Evolutionary conservation across 23 red algal species (phyloP).

Genomic region (Agarophyton chilense): DNA sequence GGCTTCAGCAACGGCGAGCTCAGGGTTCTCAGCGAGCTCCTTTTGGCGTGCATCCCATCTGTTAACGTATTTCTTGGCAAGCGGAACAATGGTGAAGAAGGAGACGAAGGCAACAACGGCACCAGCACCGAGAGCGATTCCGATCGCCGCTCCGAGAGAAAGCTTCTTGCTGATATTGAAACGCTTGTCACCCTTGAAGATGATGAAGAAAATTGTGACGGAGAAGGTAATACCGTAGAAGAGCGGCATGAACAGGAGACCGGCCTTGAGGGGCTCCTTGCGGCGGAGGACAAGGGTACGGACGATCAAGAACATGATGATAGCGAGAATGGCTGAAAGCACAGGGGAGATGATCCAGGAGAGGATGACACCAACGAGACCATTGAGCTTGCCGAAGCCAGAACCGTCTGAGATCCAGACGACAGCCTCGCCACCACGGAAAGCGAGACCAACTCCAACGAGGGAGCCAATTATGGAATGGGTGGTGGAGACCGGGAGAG

Average conservation of each 20-base stretch:
- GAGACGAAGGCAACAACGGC: slow-evolving; percentile 61
- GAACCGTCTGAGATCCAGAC: slow-evolving; percentile 74
- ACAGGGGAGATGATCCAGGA: slow-evolving; percentile 86
- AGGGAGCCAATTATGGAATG: slow-evolving; percentile 83
- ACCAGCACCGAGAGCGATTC: slow-evolving; percentile 65
- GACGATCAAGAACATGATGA: slow-evolving; percentile 78
- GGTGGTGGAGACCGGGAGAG: slow-evolving; percentile 88
- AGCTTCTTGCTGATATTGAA: slow-evolving; percentile 57
- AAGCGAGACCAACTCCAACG: slow-evolving; percentile 78
- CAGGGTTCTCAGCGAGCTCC: slow-evolving; percentile 66
- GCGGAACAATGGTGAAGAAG: slow-evolving; percentile 64
- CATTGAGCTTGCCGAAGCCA: slow-evolving; percentile 72
- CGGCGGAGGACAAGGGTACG: slow-evolving; percentile 66
- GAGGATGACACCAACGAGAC: slow-evolving; percentile 76
- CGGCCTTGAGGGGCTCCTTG: slow-evolving; percentile 58
- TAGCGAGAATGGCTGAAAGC: slow-evolving; percentile 64
- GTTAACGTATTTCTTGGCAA: slow-evolving; percentile 45
- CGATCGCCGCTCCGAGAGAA: slow-evolving; percentile 30
- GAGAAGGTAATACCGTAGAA: slow-evolving; percentile 76
- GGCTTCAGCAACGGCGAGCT: slow-evolving; percentile 21
- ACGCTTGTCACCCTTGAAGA: slow-evolving; percentile 70
- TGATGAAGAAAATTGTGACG: slow-evolving; percentile 81
- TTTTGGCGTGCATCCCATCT: slow-evolving; percentile 67
- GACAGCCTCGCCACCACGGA: slow-evolving; percentile 64
- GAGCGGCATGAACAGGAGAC: slow-evolving; percentile 76